phyloP scores from a whole-genome alignment of 202 grass and related monocot genomes.

The Setaria viridis region DNA sequence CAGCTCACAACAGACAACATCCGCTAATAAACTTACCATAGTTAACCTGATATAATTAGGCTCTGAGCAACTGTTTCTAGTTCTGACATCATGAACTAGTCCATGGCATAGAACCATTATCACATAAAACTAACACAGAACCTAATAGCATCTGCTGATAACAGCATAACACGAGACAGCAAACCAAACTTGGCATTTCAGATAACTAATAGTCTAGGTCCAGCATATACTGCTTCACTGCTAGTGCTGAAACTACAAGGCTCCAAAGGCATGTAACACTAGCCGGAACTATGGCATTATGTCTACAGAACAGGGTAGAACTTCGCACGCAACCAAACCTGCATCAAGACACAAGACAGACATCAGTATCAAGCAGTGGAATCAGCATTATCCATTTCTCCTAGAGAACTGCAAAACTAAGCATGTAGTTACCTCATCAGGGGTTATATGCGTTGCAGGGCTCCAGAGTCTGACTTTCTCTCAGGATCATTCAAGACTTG shows the following conservation, averaged over 20 bases:
- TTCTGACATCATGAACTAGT: not conserved
- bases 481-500: not conserved
- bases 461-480: not conserved
- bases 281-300: not conserved
- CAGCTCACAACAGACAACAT: not conserved
- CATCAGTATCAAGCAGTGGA: not conserved
- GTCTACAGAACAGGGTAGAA: not conserved
- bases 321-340: slow-evolving; percentile 7
- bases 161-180: not conserved
- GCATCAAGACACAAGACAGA: slow-evolving; percentile 12
- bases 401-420: not conserved
- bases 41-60: not conserved
- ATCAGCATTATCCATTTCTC: not conserved
- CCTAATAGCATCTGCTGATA: slow-evolving; percentile 8
- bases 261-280: not conserved
- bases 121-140: slow-evolving; percentile 8
- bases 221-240: not conserved
- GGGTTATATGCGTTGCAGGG: not conserved
- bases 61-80: not conserved
- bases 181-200: slow-evolving; percentile 2
- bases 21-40: not conserved
- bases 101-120: not conserved
- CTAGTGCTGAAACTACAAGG: not conserved
- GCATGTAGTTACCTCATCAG: slow-evolving; percentile 25
- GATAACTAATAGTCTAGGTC: not conserved